Conservation (phyloP, 805 yeast species). For the Barnettozyma sp. region DNA sequence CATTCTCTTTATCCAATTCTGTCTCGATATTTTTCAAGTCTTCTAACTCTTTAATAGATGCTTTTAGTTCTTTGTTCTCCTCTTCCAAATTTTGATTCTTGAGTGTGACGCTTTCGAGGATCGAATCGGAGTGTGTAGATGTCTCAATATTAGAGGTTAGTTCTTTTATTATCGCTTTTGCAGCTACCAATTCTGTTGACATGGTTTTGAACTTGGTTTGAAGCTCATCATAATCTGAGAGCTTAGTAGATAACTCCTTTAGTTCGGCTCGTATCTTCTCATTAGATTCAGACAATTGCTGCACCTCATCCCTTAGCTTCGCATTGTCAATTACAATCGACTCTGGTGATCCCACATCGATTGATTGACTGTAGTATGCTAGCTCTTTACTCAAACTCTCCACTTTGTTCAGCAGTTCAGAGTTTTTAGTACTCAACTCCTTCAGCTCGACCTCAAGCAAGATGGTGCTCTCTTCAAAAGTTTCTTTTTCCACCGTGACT, state of each 20-base stretch:
- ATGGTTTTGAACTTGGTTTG: slow-evolving; percentile 12
- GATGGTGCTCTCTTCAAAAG: slow-evolving; percentile 30
- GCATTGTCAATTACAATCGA: not conserved
- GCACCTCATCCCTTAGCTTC: slow-evolving; percentile 26
- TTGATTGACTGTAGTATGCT: slow-evolving; percentile 1
- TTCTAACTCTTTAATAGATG: slow-evolving; percentile 38
- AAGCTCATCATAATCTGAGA: slow-evolving; percentile 1
- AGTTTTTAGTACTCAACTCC: slow-evolving; percentile 7
- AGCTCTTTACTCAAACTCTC: slow-evolving; percentile 18
- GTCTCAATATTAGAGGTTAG: slow-evolving; percentile 26
- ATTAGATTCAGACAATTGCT: slow-evolving; percentile 36
- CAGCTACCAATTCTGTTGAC: slow-evolving; percentile 10
- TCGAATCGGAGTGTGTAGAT: slow-evolving; percentile 25
- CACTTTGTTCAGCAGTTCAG: slow-evolving; percentile 6
- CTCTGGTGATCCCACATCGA: slow-evolving; percentile 5
- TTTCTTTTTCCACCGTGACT: slow-evolving; percentile 39
- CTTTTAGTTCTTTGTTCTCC: slow-evolving; percentile 29
- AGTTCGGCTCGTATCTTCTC: slow-evolving; percentile 26
- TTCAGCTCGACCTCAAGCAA: slow-evolving; percentile 23
- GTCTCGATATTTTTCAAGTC: slow-evolving; percentile 44
- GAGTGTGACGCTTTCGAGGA: slow-evolving; percentile 31
- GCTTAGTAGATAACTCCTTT: not conserved
- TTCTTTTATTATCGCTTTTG: slow-evolving; percentile 19
- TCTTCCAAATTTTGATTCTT: slow-evolving; percentile 31
- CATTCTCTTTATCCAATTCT: slow-evolving; percentile 39